phyloP scores from a whole-genome alignment of 2,329 filamentous ascomycete species.

The Verticillium isaacii region DNA sequence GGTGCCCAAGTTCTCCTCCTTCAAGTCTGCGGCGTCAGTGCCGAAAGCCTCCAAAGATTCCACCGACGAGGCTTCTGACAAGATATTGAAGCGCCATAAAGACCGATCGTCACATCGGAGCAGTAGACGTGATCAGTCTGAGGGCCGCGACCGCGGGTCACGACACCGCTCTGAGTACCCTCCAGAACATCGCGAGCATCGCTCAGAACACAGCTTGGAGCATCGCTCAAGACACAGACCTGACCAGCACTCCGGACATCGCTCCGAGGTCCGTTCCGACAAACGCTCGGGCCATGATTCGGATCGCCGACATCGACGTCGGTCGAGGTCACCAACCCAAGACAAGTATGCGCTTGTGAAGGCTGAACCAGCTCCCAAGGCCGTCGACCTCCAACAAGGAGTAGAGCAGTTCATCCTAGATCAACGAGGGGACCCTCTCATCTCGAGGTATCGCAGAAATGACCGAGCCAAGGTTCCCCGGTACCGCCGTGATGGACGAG shows the following conservation, averaged over 20 bases:
- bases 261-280: neutral
- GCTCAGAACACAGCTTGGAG: neutral
- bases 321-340: neutral
- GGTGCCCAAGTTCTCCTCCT: constrained; percentile 72
- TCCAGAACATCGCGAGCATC: constrained; percentile 2
- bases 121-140: neutral
- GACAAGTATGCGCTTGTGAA: neutral
- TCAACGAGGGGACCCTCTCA: constrained; percentile 70
- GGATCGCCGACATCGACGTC: neutral
- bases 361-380: constrained; percentile 1
- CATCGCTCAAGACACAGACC: neutral
- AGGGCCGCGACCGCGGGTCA: neutral
- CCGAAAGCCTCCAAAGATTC: constrained; percentile 9
- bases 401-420: constrained; percentile 57
- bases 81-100: constrained; percentile 2
- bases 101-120: neutral
- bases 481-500: constrained; percentile 66
- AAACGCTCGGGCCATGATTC: neutral
- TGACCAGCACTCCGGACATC: neutral
- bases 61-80: constrained; percentile 4
- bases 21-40: constrained; percentile 47
- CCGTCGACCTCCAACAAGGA: constrained; percentile 21
- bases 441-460: constrained; percentile 67
- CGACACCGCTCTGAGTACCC: constrained; percentile 13
- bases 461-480: constrained; percentile 67